Evolutionary conservation across 2,329 filamentous ascomycete genomes (phyloP), one percentile per base, ranked within the genome.

Genomic region (Cladosporium sp.): DNA sequence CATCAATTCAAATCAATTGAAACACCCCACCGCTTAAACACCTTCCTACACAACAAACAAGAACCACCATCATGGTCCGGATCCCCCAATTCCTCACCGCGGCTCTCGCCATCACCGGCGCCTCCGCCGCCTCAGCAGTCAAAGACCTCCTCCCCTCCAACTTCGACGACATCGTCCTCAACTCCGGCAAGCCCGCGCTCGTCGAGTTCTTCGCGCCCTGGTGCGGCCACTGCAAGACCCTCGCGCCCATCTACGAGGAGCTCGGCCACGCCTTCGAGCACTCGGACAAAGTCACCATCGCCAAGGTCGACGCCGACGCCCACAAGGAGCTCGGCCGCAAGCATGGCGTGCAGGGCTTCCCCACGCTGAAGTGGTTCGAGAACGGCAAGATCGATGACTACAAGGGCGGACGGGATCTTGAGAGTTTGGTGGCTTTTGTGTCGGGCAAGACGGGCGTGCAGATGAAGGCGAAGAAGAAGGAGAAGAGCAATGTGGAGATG

Each of bases 141-240:
- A 84, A 96, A 74, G 94, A 98, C 79, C 89, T 99, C 68, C 88
- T 91, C 67, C 93, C 94, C 65, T 83, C 84, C 74, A 99, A 97
- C 84, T 99, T 99, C 79, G 94, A 98, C 83, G 83, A 90, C 58
- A 85, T 97, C 65, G 92, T 97, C 70, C 85, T 97, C 68, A 88
- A 96, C 78, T 94, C 92, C 55, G 93, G 93, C 80, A 98, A 96
- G 84, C 94, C 95, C 52, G 93, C 95, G 0, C 89, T 99, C 30
- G 93, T 98, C 74, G 93, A 98, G 80, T 99, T 99, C 87, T 98
- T 96, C 77, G 95, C 95, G 38, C 93, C 94, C 28, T 99, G 95
- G 95, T 99, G 95, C 77, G 96, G 95, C 36, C 95, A 99, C 86
- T 99, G 95, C 92, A 98, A 98, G 87, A 96, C 84, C 76, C 90